Evolutionary conservation across 139 green algal species (phyloP).

Genomic region (Micractinium sp.): DNA sequence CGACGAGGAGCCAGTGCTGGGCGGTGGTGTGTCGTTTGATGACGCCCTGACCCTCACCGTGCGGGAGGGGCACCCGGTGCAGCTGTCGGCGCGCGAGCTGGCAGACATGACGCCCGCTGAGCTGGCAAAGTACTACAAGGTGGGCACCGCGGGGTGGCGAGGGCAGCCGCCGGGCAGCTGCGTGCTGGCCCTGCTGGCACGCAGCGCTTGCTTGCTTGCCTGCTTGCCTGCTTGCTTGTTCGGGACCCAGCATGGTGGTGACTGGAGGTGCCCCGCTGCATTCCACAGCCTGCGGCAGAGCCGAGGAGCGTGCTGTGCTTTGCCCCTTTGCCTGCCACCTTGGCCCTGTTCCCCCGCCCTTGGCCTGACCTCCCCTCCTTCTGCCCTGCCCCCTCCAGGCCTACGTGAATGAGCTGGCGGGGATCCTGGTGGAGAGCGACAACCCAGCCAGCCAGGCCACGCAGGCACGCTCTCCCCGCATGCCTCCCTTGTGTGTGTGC

Average conservation of each 20-base stretch:
- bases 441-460: neutral
- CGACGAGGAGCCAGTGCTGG: constrained; percentile 23
- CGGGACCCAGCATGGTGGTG: too few species aligned
- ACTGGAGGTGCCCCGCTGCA: too few species aligned
- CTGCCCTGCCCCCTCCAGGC: constrained; percentile 19
- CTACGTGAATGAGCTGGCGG: constrained; percentile 53
- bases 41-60: constrained; percentile 46
- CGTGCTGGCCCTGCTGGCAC: neutral
- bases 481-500: too few species aligned
- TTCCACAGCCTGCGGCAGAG: too few species aligned
- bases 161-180: neutral
- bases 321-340: neutral
- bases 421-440: constrained; percentile 35
- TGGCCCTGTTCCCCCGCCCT: neutral
- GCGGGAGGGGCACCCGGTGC: constrained; percentile 31
- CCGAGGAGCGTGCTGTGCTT: neutral
- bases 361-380: too few species aligned
- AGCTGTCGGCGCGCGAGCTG: constrained; percentile 31
- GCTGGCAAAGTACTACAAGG: constrained; percentile 50
- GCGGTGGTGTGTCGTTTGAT: neutral
- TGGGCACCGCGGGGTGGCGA: neutral
- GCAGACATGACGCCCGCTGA: constrained; percentile 42
- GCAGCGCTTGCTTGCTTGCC: too few species aligned
- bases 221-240: neutral
- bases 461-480: neutral